Conservation (phyloP, 2,329 filamentous ascomycete species). For the Cylindrodendrum hubeiense region DNA sequence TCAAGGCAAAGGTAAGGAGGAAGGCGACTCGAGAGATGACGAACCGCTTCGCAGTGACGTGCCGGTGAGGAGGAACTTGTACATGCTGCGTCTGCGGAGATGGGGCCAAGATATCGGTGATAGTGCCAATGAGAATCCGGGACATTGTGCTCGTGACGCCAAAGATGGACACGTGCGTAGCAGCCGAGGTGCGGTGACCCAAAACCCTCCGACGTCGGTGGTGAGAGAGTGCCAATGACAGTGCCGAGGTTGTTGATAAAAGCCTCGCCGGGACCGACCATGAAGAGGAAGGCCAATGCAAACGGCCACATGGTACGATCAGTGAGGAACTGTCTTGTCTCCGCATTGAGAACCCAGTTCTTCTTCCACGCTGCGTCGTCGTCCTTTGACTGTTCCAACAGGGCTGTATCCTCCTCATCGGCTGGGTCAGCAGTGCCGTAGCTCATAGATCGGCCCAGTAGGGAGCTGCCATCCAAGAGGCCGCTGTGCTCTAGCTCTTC, state of each 20-base stretch:
- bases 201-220: slow-evolving; percentile 60
- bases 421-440: slow-evolving; percentile 72
- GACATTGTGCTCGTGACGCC: slow-evolving; percentile 91
- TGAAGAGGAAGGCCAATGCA: slow-evolving; percentile 89
- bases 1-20: slow-evolving; percentile 78
- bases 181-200: slow-evolving; percentile 69
- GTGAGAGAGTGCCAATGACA: slow-evolving; percentile 87
- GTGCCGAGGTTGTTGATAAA: slow-evolving; percentile 99
- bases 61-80: slow-evolving; percentile 54
- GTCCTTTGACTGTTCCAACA: slow-evolving; percentile 55
- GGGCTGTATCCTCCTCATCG: slow-evolving; percentile 58
- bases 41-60: slow-evolving; percentile 55
- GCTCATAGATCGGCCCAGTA: slow-evolving; percentile 70
- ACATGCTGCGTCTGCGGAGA: slow-evolving; percentile 71
- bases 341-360: slow-evolving; percentile 90
- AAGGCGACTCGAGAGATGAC: slow-evolving; percentile 84
- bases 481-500: slow-evolving; percentile 93
- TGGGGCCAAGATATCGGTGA: slow-evolving; percentile 88
- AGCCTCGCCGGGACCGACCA: slow-evolving; percentile 94
- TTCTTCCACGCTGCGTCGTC: slow-evolving; percentile 77
- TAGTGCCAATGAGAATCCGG: slow-evolving; percentile 86
- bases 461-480: slow-evolving; percentile 79
- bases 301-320: slow-evolving; percentile 98
- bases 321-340: slow-evolving; percentile 85
- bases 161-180: slow-evolving; percentile 94